phyloP scores from a whole-genome alignment of 2,329 filamentous ascomycete genomes.

The Westerdykella aurantiaca region DNA sequence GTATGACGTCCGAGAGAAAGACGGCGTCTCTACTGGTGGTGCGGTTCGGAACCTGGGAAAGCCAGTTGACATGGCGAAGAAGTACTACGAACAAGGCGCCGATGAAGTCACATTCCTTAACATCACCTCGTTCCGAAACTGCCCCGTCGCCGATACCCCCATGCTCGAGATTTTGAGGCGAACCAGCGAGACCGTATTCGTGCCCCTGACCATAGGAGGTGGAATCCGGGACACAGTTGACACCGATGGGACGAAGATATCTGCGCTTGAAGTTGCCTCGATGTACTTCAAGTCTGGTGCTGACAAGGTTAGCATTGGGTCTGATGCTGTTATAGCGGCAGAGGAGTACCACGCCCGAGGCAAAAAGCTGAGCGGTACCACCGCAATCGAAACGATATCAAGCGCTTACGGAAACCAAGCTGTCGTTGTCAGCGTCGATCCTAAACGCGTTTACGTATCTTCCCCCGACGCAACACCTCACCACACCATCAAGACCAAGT shows the following conservation, averaged over 20 bases:
- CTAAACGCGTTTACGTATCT: constrained; percentile 79
- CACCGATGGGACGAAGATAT: constrained; percentile 77
- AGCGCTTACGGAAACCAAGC: constrained; percentile 92
- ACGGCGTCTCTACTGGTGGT: constrained; percentile 49
- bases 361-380: constrained; percentile 66
- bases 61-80: constrained; percentile 87
- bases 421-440: constrained; percentile 92
- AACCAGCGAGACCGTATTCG: constrained; percentile 87
- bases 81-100: constrained; percentile 93
- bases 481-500: constrained; percentile 66
- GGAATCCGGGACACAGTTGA: constrained; percentile 92
- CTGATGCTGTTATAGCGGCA: constrained; percentile 86
- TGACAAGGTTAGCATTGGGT: constrained; percentile 96
- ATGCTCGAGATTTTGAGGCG: constrained; percentile 91
- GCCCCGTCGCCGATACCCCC: constrained; percentile 81
- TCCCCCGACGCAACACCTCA: constrained; percentile 63
- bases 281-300: constrained; percentile 97
- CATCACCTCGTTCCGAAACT: constrained; percentile 96
- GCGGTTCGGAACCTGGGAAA: constrained; percentile 90
- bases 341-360: constrained; percentile 79
- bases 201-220: constrained; percentile 90
- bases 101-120: constrained; percentile 98
- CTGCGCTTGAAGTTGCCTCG: constrained; percentile 85
- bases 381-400: constrained; percentile 93
- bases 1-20: constrained; percentile 94